Percentiles rank a stretch among this genome's conserved stretches.
Conservation (phyloP, 768 basidiomycete genomes). For the Lyophyllum semitale region DNA sequence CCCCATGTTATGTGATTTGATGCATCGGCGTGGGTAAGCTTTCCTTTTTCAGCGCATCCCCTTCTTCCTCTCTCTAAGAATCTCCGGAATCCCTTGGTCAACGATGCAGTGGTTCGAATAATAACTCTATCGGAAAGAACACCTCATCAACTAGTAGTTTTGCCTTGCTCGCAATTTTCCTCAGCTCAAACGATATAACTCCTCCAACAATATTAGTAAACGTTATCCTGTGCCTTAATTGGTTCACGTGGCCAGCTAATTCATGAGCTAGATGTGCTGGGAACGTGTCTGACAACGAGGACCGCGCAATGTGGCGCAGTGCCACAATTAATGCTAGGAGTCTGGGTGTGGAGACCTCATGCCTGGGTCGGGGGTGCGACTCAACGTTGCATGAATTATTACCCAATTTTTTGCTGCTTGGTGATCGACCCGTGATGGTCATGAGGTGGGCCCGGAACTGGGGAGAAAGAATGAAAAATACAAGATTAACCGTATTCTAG, state of each 20-base stretch:
- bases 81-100: constrained; percentile 11
- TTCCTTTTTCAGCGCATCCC: constrained; percentile 30
- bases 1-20: constrained; percentile 44
- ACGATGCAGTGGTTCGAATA: not conserved
- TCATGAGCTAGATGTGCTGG: not conserved
- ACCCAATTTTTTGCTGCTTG: not conserved
- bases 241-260: constrained; percentile 12
- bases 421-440: constrained; percentile 3
- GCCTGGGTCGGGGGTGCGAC: not conserved
- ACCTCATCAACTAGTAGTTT: not conserved
- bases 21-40: constrained; percentile 48
- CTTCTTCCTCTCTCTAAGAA: constrained; percentile 18
- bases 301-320: constrained; percentile 13
- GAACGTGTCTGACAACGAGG: not conserved
- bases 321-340: not conserved
- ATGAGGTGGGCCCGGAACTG: not conserved
- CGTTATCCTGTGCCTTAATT: constrained; percentile 14
- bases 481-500: no score
- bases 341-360: not conserved
- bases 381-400: not conserved
- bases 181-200: not conserved
- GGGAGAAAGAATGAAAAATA: not conserved
- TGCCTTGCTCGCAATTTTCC: constrained; percentile 9
- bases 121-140: not conserved
- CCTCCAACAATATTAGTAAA: not conserved